Evolutionary conservation across 768 basidiomycete species (phyloP).

Genomic region (Podaxis sp.): DNA sequence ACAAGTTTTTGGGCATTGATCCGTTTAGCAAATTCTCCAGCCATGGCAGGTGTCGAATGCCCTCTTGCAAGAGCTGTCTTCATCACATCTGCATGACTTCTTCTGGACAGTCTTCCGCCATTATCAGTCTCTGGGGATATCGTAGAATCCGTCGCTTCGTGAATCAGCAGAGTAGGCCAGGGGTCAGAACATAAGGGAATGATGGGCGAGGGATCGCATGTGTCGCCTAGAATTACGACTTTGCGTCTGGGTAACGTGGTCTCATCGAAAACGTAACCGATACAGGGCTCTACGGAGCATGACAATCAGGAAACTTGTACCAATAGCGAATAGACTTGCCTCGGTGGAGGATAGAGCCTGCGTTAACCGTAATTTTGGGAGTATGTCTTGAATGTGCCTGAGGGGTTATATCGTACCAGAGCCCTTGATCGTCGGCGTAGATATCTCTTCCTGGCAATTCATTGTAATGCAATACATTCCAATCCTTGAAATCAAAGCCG

Average conservation of each 20-base stretch:
- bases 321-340: slow-evolving; percentile 40
- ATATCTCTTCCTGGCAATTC: slow-evolving; percentile 67
- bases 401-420: slow-evolving; percentile 59
- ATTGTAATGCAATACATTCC: slow-evolving; percentile 52
- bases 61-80: slow-evolving; percentile 61
- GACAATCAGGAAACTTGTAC: slow-evolving; percentile 2
- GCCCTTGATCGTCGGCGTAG: slow-evolving; percentile 48
- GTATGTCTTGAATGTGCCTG: slow-evolving; percentile 32
- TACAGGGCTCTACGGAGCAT: slow-evolving; percentile 57
- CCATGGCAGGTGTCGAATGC: slow-evolving; percentile 79
- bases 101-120: slow-evolving; percentile 34
- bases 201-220: slow-evolving; percentile 59
- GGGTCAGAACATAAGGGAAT: slow-evolving; percentile 52
- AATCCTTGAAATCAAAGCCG: slow-evolving; percentile 19
- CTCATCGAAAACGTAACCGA: slow-evolving; percentile 78
- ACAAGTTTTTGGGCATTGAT: slow-evolving; percentile 61
- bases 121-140: slow-evolving; percentile 57
- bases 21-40: slow-evolving; percentile 67
- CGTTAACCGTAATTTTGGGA: slow-evolving; percentile 56
- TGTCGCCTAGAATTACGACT: slow-evolving; percentile 78
- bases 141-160: slow-evolving; percentile 79
- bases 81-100: slow-evolving; percentile 38
- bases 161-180: slow-evolving; percentile 68
- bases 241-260: slow-evolving; percentile 48
- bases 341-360: slow-evolving; percentile 75